phyloP scores from a whole-genome alignment of 192 early-diverging fungal genomes.

The Backusella sp. region DNA sequence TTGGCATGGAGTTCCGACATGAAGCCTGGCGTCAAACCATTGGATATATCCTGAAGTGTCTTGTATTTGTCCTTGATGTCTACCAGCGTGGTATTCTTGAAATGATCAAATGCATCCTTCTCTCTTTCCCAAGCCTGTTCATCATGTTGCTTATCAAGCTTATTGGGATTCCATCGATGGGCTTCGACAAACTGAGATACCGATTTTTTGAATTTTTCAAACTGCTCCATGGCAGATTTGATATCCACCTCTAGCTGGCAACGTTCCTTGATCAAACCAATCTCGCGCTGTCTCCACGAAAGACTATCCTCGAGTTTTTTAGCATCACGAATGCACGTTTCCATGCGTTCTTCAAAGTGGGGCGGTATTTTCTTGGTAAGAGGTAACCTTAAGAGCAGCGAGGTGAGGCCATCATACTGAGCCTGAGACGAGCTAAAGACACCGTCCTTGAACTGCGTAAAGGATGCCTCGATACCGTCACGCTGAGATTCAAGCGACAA shows the following conservation, averaged over 20 bases:
- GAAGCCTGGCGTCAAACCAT: background rate
- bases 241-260: background rate
- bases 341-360: slow-evolving; percentile 11
- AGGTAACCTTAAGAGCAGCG: background rate
- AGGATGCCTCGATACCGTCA: background rate
- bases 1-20: slow-evolving; percentile 17
- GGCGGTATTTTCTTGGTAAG: background rate
- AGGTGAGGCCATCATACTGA: background rate
- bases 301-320: slow-evolving; percentile 9
- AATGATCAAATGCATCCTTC: slow-evolving; percentile 1
- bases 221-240: background rate
- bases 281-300: background rate
- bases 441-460: background rate
- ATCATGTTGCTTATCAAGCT: background rate
- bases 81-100: background rate
- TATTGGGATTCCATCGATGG: slow-evolving; percentile 14
- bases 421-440: background rate
- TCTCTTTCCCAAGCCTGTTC: background rate
- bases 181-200: slow-evolving; percentile 9
- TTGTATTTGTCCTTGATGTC: background rate
- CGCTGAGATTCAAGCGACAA: background rate
- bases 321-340: background rate
- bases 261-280: slow-evolving; percentile 3
- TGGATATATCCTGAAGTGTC: background rate
- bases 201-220: background rate